Percentiles rank a stretch among this genome's conserved stretches.
Evolutionary conservation across 805 yeast species (phyloP).

Genomic region (Grigorovia transvaalensis): DNA sequence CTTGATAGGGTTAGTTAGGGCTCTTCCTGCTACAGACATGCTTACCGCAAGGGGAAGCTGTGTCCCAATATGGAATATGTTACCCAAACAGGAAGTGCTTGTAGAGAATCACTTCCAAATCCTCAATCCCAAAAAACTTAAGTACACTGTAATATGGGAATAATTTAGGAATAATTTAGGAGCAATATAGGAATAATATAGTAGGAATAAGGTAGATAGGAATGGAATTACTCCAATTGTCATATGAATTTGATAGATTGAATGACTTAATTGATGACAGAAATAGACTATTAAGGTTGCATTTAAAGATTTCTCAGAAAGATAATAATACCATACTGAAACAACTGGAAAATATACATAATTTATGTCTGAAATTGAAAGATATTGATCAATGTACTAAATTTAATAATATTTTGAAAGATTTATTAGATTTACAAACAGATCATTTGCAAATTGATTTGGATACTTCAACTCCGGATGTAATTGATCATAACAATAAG

Average conservation of each 20-base stretch:
- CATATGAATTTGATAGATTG: constrained; percentile 22
- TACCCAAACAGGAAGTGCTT: background rate
- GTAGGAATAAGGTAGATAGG: too few relatives aligned
- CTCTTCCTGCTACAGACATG: background rate
- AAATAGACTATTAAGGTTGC: constrained; percentile 11
- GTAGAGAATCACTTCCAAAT: too few relatives aligned
- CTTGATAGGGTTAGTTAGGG: background rate
- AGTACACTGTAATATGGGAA: background rate
- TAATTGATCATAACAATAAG: background rate
- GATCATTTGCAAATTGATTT: background rate
- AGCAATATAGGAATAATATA: background rate
- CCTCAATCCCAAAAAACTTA: too few relatives aligned
- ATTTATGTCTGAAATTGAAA: background rate
- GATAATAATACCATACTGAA: background rate
- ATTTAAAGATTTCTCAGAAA: background rate
- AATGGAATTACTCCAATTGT: constrained; percentile 17
- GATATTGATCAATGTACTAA: background rate
- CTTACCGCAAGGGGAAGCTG: background rate
- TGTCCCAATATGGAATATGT: background rate
- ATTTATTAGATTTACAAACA: background rate
- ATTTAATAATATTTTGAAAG: background rate
- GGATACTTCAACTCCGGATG: background rate
- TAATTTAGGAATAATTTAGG: background rate
- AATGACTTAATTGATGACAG: constrained; percentile 24
- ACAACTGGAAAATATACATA: background rate